A percentile compares a stretch with the other conserved stretches of the same genome.
phyloP scores from a whole-genome alignment of 768 basidiomycete species.

The Suillus spraguei region DNA sequence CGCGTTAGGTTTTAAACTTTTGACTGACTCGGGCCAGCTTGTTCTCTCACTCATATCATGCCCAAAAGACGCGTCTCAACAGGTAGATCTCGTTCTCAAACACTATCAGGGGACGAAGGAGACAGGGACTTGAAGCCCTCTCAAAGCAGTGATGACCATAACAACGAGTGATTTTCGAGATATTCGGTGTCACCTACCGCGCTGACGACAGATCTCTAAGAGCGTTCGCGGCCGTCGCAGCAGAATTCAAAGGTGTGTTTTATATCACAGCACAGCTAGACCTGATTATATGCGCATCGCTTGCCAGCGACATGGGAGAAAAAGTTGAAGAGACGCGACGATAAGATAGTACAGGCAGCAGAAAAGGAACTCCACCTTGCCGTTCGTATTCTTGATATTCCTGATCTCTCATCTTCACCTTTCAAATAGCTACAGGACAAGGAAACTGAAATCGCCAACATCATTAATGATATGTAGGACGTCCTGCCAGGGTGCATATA shows the following conservation, averaged over 20 bases:
- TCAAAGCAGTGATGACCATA: slow-evolving; percentile 29
- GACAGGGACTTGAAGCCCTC: slow-evolving; percentile 21
- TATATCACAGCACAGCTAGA: background rate
- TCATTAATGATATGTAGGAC: slow-evolving; percentile 30
- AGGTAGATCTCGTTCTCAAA: background rate
- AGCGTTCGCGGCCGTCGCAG: slow-evolving; percentile 31
- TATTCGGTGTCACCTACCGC: background rate
- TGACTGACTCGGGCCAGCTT: background rate
- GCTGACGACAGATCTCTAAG: slow-evolving; percentile 13
- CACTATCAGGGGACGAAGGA: slow-evolving; percentile 5
- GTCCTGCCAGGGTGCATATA: slow-evolving; percentile 10
- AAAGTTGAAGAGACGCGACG: slow-evolving; percentile 29
- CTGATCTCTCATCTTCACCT: background rate
- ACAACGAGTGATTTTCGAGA: slow-evolving; percentile 24
- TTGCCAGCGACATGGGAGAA: slow-evolving; percentile 35
- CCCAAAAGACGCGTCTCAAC: slow-evolving; percentile 16
- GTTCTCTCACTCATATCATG: background rate
- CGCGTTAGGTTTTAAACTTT: background rate
- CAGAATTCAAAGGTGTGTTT: slow-evolving; percentile 32
- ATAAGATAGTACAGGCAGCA: slow-evolving; percentile 22
- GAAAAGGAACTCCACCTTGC: slow-evolving; percentile 29
- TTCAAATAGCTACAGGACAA: slow-evolving; percentile 26
- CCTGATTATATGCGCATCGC: slow-evolving; percentile 1
- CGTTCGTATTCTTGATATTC: slow-evolving; percentile 15
- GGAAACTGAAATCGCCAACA: slow-evolving; percentile 18